Conservation (phyloP, 495 filamentous ascomycete genomes). For the Penicillium cosmopolitanum region DNA sequence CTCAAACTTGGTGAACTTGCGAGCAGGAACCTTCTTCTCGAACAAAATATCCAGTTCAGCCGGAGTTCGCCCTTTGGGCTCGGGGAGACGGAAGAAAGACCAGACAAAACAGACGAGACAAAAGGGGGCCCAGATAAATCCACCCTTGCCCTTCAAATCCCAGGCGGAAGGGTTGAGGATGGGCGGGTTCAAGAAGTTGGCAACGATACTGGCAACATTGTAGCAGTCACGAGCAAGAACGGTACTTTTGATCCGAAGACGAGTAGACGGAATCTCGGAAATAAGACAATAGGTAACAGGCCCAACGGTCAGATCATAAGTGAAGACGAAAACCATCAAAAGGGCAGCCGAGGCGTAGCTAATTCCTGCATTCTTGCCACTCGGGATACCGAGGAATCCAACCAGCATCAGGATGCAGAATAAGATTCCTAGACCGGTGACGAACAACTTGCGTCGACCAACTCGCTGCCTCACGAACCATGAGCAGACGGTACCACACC, state of each 20-base stretch:
- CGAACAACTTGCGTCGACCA: not conserved
- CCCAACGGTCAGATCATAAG: conserved; percentile 73
- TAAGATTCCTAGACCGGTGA: not conserved
- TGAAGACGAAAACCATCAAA: conserved; percentile 68
- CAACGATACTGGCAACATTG: conserved; percentile 68
- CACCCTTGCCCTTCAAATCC: conserved; percentile 67
- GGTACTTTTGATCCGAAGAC: conserved; percentile 74
- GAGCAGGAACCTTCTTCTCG: conserved; percentile 59
- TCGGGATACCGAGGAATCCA: too few relatives aligned
- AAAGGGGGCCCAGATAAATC: conserved; percentile 73
- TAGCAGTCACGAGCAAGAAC: conserved; percentile 69
- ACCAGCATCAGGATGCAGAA: not conserved
- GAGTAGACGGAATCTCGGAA: conserved; percentile 67
- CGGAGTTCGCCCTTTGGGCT: conserved; percentile 68
- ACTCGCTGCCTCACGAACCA: conserved; percentile 67
- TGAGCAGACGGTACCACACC: conserved; percentile 66
- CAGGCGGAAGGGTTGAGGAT: conserved; percentile 72
- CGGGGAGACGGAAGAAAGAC: conserved; percentile 54
- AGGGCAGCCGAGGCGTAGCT: not conserved
- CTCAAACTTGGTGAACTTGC: conserved; percentile 55
- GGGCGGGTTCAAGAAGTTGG: conserved; percentile 61
- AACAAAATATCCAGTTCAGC: conserved; percentile 74
- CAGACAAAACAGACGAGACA: conserved; percentile 65
- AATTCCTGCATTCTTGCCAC: too few relatives aligned
- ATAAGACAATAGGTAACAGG: conserved; percentile 77